Evolutionary conservation across 1,139 yeast species (phyloP).

Genomic region (Spathaspora sp.): DNA sequence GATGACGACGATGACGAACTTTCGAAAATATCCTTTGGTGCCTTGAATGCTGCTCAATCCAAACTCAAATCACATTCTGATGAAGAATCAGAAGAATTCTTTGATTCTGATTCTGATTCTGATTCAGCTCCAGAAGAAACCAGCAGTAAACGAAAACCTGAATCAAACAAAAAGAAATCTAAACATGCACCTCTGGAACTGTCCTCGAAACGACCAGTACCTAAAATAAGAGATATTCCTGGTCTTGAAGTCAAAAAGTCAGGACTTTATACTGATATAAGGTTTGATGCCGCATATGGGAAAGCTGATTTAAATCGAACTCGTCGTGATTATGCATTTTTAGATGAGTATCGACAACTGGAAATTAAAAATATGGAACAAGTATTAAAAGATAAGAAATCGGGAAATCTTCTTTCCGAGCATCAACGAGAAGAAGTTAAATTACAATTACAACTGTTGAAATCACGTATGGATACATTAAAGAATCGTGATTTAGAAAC

Average conservation of each 20-base stretch:
- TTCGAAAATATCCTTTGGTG: constrained; percentile 52
- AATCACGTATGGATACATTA: constrained; percentile 75
- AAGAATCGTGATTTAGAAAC: constrained; percentile 75
- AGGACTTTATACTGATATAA: constrained; percentile 66
- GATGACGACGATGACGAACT: constrained; percentile 21
- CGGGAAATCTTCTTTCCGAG: constrained; percentile 39
- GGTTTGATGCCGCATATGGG: constrained; percentile 90
- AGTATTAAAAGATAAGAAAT: constrained; percentile 57
- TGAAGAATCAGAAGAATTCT: constrained; percentile 14
- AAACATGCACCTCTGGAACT: constrained; percentile 83
- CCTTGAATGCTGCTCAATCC: constrained; percentile 57
- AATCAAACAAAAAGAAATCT: constrained; percentile 31
- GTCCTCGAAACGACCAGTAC: constrained; percentile 71
- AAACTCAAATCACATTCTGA: constrained; percentile 25
- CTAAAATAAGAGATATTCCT: constrained; percentile 70
- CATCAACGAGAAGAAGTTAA: constrained; percentile 56
- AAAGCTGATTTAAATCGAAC: constrained; percentile 67
- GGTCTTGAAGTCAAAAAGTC: constrained; percentile 55
- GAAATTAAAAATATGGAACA: constrained; percentile 65
- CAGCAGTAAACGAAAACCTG: constrained; percentile 8
- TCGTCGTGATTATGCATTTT: constrained; percentile 75
- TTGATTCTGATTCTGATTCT: constrained; percentile 13
- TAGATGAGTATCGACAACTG: constrained; percentile 77
- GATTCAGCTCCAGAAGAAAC: constrained; percentile 18
- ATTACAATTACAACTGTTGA: constrained; percentile 56